Conservation (phyloP, 345 rosid species). For the Pugionium cornutum region DNA sequence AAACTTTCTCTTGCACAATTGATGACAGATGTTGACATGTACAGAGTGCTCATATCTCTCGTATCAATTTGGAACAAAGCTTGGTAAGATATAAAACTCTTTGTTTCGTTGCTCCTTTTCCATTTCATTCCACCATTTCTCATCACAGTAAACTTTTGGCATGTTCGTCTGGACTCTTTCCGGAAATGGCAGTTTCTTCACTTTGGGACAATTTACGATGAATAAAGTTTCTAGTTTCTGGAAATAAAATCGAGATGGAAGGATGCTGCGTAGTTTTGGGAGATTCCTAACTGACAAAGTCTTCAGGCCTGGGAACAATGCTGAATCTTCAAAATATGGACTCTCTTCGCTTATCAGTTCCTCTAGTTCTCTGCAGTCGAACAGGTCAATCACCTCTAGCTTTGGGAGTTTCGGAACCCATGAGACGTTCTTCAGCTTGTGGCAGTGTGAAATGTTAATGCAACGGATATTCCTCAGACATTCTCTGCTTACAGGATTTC, state of each 20-base stretch:
- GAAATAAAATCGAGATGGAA: constrained; percentile 33
- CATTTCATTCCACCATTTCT: constrained; percentile 55
- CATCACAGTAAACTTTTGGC: constrained; percentile 44
- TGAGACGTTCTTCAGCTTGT: constrained; percentile 48
- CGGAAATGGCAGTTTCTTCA: constrained; percentile 45
- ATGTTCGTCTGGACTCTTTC: neutral
- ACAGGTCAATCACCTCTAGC: constrained; percentile 47
- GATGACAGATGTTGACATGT: neutral
- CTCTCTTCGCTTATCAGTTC: constrained; percentile 35
- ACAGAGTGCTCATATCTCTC: neutral
- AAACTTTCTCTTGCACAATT: constrained; percentile 1
- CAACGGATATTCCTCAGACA: constrained; percentile 47
- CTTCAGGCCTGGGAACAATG: constrained; percentile 47
- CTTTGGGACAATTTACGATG: constrained; percentile 46
- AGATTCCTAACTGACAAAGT: constrained; percentile 46
- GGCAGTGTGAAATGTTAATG: constrained; percentile 51
- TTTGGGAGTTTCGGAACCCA: constrained; percentile 49
- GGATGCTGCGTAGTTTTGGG: constrained; percentile 47
- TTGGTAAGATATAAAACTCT: constrained; percentile 30
- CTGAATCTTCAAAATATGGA: constrained; percentile 14
- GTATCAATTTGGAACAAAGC: constrained; percentile 44
- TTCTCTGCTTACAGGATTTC: constrained; percentile 33
- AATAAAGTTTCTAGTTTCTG: constrained; percentile 46
- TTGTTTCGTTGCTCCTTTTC: constrained; percentile 36
- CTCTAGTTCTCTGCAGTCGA: constrained; percentile 52